Evolutionary conservation across 257 asterid species (phyloP).

Genomic region (Paulownia fortunei): DNA sequence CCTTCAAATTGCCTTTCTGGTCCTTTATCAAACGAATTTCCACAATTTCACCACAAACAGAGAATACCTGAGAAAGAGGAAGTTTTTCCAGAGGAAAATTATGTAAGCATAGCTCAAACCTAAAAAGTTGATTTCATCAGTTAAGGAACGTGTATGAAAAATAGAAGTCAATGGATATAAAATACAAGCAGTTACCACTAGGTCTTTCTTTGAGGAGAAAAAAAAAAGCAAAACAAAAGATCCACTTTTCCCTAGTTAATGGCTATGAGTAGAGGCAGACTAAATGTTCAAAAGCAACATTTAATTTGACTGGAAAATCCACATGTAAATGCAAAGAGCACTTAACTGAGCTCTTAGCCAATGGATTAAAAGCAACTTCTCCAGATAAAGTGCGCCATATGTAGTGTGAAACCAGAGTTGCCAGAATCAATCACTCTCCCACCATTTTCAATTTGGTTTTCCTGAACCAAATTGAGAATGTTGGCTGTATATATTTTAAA

Average conservation of each 20-base stretch:
- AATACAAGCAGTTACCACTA: constrained; percentile 1
- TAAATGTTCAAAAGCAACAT: background rate
- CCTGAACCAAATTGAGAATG: constrained; percentile 1
- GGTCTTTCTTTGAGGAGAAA: background rate
- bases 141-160: constrained; percentile 8
- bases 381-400: background rate
- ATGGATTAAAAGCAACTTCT: constrained; percentile 2
- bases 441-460: background rate
- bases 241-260: constrained; percentile 14
- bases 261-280: background rate
- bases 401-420: background rate
- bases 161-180: background rate
- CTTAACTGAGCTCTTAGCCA: constrained; percentile 3
- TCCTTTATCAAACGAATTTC: constrained; percentile 79
- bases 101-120: constrained; percentile 12
- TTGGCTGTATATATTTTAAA: background rate
- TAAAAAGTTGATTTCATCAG: constrained; percentile 12
- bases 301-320: constrained; percentile 7
- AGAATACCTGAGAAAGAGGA: constrained; percentile 61
- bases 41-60: constrained; percentile 74
- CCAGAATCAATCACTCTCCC: constrained; percentile 15
- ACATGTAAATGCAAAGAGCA: constrained; percentile 21
- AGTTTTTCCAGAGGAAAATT: constrained; percentile 19
- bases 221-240: background rate
- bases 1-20: constrained; percentile 69